Base-by-base conservation (phyloP, 148 eudicot genomes). In the Nepenthes mirabilis region DNA sequence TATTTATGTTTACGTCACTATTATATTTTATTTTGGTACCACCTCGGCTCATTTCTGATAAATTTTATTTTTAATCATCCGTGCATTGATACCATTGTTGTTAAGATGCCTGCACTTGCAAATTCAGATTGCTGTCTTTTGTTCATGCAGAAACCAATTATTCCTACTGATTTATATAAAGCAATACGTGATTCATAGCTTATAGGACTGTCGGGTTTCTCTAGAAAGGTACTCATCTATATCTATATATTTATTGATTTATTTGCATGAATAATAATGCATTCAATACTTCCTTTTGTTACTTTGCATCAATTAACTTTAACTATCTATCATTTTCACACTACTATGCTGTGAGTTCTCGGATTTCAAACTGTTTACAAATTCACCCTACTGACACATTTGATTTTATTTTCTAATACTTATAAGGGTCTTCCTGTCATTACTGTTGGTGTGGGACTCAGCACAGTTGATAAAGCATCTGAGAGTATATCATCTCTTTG, bases 401-500 rank as follows among this genome's bases (percentile, higher is more conserved):
- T 4, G 2, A 14, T 14, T 14, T 8, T 14, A 23, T 33, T 55
- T 35, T 23, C 54, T 10, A 14, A 7, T 8, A 55, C 60, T 23
- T 60, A n/a, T 60, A 77, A 91, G 99, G 99, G 97, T 69, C 80
- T 82, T 61, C 99, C 99, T 62, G 87, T 93, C 65, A 61, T 93
- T 69, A 91, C 90, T 70, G 61, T 86, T 67, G 99, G 99, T 47
- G 96, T 82, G 59, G 99, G 99, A 67, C 83, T 74, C 57, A 89
- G 97, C 83, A 79, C 97, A 14, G 86, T 66, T 60, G 99, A 93
- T 72, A 84, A 93, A 76, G 97, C 97, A 59, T 89, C 97, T 43
- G 99, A 89, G 84, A 86, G 99, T 60, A 64, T 9, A 58, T 55
- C 58, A 55, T 7, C 11, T 32, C 37, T 6, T 34, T 32, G 3